phyloP scores from a whole-genome alignment of 2,329 filamentous ascomycete species.

The Gnomoniopsis smithogilvyi region DNA sequence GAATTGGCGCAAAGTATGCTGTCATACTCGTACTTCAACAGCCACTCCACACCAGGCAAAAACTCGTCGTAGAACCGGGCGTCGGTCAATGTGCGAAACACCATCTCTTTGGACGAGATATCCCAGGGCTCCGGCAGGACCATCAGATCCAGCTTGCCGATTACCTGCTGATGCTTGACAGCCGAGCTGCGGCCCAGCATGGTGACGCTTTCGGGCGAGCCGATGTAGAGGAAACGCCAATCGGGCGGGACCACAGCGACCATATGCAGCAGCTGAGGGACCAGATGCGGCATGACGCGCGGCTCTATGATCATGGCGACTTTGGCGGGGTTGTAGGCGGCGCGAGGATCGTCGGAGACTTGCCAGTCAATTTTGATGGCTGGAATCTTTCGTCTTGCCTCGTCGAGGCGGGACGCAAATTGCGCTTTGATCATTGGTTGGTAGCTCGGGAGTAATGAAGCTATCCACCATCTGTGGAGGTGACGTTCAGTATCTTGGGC shows the following conservation, averaged over 20 bases:
- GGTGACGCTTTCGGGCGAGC: constrained; percentile 43
- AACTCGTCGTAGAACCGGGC: constrained; percentile 49
- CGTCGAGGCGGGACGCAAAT: constrained; percentile 28
- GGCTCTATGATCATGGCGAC: constrained; percentile 55
- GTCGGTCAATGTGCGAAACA: constrained; percentile 50
- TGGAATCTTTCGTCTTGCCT: constrained; percentile 37
- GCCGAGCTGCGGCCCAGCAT: constrained; percentile 38
- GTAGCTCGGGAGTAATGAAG: constrained; percentile 40
- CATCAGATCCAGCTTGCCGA: constrained; percentile 48
- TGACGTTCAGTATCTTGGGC: neutral
- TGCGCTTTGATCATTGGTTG: constrained; percentile 36
- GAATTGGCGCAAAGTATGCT: constrained; percentile 55
- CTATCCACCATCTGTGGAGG: constrained; percentile 43
- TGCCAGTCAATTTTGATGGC: constrained; percentile 39
- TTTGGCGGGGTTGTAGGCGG: constrained; percentile 46
- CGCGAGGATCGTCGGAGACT: constrained; percentile 28
- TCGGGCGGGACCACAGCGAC: constrained; percentile 54
- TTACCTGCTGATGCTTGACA: constrained; percentile 37
- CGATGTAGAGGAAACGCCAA: constrained; percentile 57
- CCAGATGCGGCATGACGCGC: constrained; percentile 45
- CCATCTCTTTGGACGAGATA: constrained; percentile 47
- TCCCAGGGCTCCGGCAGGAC: constrained; percentile 51
- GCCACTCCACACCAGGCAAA: constrained; percentile 48
- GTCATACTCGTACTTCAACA: constrained; percentile 54
- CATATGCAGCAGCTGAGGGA: constrained; percentile 53